Evolutionary conservation across 139 green algal genomes (phyloP), one percentile per base, ranked within the genome.

Genomic region (Coelastrella sp.): DNA sequence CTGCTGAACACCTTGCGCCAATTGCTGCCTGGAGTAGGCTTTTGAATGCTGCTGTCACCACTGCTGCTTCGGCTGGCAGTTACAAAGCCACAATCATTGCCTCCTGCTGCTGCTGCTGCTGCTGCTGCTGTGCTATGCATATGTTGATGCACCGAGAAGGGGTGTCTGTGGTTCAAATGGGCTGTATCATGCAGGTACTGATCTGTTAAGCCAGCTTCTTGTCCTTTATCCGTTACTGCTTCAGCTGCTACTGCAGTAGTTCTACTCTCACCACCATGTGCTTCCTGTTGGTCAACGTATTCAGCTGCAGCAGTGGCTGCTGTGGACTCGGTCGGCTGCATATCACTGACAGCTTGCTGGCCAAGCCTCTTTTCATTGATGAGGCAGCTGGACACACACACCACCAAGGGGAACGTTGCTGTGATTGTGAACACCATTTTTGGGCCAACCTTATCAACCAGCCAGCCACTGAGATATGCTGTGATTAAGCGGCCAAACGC

Each of bases 391-490:
- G 75, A 53, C 0, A 71, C n/a, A 35, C 75, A 82, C 7, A 82
- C 75, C 19, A 82, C 21, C 7, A 82, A 38, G 2, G 75, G 75
- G 37, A 82, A 82, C 23, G 35, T 71, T 8, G 75, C 75, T 21
- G 75, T 82, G 7, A 71, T 27, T 4, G 53, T 23, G 30, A 82
- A 82, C 34, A 82, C 75, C 21, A 40, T 43, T 8, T 60, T 27
- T 23, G 48, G 40, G 3, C 75, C 75, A 7, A 43, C 35, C 35
- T 48, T 53, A 8, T 53, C 75, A 8, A 82, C 75, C 5, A 82
- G 21, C 75, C 75, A 82, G 23, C 75, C 75, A 15, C 75, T 82
- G 35, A 82, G 53, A n/a, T 82, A 82, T 13, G 75, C 75, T 23
- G 75, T 82, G 51, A 82, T 69, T 11, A 82, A 35, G 17, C 75